Percentiles rank a stretch among this genome's conserved stretches.
Conservation (phyloP, 1,139 yeast species). For the Pichia sp. region DNA sequence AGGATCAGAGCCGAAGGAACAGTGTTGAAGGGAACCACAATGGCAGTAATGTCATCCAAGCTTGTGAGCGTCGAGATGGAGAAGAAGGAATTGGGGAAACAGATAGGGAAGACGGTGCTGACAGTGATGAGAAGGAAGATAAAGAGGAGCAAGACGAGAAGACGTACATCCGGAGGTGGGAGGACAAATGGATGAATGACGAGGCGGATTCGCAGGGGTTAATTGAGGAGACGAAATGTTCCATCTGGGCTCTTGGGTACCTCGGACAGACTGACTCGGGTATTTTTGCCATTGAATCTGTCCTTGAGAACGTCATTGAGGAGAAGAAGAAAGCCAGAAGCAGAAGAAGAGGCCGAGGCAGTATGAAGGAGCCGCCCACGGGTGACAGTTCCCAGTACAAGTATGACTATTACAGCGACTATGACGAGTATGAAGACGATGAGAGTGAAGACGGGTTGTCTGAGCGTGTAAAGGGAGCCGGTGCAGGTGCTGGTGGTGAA, state of each 20-base stretch:
- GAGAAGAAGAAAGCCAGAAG: neutral
- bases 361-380: neutral
- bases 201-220: neutral
- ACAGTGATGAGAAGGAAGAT: neutral
- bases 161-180: neutral
- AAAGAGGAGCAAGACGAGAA: neutral
- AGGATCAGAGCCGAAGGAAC: neutral
- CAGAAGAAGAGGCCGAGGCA: neutral
- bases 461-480: neutral
- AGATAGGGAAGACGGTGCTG: neutral
- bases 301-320: neutral
- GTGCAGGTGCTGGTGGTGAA: neutral
- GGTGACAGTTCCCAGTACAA: neutral
- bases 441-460: neutral
- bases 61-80: neutral
- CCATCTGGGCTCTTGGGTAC: constrained; percentile 5
- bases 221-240: constrained; percentile 5
- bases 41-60: neutral
- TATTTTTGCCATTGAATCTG: constrained; percentile 5
- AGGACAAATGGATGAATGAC: constrained; percentile 7
- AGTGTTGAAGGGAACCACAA: neutral
- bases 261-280: constrained; percentile 9
- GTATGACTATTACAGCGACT: neutral
- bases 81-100: neutral
- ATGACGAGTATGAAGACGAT: neutral